Evolutionary conservation across 2,329 filamentous ascomycete species (phyloP).

Genomic region (Penicillium sclerotigenum): DNA sequence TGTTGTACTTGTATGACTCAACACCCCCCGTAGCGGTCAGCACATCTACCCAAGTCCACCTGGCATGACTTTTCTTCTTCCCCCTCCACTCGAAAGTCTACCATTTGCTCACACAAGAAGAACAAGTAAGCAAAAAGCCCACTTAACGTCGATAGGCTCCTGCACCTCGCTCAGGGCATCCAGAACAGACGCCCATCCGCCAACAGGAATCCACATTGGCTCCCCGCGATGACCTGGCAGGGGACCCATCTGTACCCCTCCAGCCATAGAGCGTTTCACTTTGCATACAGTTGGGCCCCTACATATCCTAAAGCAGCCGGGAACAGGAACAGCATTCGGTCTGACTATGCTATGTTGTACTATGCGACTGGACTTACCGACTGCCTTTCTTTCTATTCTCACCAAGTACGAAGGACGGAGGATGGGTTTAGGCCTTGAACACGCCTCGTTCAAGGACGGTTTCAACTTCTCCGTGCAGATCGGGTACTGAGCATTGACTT

Average conservation of each 20-base stretch:
- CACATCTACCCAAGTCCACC: slow-evolving; percentile 12
- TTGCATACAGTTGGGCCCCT: slow-evolving; percentile 6
- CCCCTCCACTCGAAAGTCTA: slow-evolving; percentile 2
- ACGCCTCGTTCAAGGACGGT: slow-evolving; percentile 6
- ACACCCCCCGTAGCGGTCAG: slow-evolving; percentile 18
- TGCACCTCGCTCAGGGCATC: slow-evolving; percentile 5
- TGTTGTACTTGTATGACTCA: slow-evolving; percentile 1
- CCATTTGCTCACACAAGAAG: slow-evolving; percentile 11
- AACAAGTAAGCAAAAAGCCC: slow-evolving; percentile 4
- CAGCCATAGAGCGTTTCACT: slow-evolving; percentile 10
- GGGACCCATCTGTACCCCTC: slow-evolving; percentile 3
- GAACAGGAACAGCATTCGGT: slow-evolving; percentile 4
- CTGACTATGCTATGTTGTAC: too few relatives aligned
- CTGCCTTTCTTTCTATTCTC: neutral
- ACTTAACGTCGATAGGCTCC: slow-evolving; percentile 1
- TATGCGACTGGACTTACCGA: neutral
- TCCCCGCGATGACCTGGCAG: slow-evolving; percentile 27
- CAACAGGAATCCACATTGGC: slow-evolving; percentile 10
- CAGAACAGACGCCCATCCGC: slow-evolving; percentile 9
- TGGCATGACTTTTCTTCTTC: neutral
- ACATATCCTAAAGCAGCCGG: slow-evolving; percentile 9
- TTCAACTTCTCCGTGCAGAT: slow-evolving; percentile 23
- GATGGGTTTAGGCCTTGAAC: neutral
- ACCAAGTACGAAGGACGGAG: neutral
- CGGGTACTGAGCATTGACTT: slow-evolving; percentile 7